Conservation (phyloP, 768 basidiomycete species). For the Epithele typhae region DNA sequence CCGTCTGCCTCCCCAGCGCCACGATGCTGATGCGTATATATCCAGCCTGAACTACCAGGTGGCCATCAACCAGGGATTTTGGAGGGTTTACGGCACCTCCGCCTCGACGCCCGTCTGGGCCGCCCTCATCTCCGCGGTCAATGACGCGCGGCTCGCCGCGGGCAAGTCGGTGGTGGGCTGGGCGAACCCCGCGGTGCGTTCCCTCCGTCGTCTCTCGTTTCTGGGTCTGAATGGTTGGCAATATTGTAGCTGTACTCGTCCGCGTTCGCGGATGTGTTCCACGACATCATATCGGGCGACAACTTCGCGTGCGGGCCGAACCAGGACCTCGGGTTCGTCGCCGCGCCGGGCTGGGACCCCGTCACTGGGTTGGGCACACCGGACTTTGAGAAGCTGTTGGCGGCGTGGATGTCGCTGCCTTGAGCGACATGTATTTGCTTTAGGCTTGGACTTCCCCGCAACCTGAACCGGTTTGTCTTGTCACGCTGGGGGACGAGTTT, state of each 20-base stretch:
- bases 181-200: slow-evolving; percentile 59
- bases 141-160: slow-evolving; percentile 30
- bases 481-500: too few relatives aligned
- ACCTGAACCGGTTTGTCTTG: too few relatives aligned
- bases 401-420: slow-evolving; percentile 7
- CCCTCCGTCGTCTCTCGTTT: too few relatives aligned
- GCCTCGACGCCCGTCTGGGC: slow-evolving; percentile 29
- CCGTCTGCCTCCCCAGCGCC: too few relatives aligned
- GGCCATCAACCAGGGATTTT: slow-evolving; percentile 4
- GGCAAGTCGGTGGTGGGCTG: slow-evolving; percentile 30
- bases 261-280: slow-evolving; percentile 19
- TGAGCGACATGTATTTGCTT: not conserved
- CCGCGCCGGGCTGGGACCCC: slow-evolving; percentile 31
- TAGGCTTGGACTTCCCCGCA: too few relatives aligned
- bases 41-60: not conserved
- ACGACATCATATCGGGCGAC: slow-evolving; percentile 31
- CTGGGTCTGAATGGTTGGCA: too few relatives aligned
- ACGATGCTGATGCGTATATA: too few relatives aligned
- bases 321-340: slow-evolving; percentile 23
- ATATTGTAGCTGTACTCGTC: slow-evolving; percentile 17
- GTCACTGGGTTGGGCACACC: slow-evolving; percentile 33
- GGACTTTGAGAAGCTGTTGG: slow-evolving; percentile 19
- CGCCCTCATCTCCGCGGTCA: slow-evolving; percentile 28
- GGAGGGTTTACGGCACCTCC: slow-evolving; percentile 22
- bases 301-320: slow-evolving; percentile 33